phyloP scores from a whole-genome alignment of 768 basidiomycete genomes.

The Tulasnella sp. region DNA sequence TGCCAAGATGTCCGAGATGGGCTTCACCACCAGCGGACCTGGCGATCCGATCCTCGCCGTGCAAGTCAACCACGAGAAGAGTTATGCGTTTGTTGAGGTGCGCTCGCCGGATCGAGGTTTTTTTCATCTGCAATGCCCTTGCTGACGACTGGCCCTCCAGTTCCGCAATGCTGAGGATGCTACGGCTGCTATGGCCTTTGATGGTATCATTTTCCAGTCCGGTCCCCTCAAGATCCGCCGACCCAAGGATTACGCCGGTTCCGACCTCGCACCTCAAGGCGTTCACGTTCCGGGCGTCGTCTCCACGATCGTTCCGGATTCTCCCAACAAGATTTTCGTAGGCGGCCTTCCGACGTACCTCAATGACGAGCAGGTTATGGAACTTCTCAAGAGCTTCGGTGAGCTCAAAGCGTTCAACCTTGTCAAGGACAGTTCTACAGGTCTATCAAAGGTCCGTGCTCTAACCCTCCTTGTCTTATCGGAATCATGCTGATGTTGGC shows the following conservation, averaged over 20 bases:
- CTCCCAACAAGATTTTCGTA: constrained; percentile 95
- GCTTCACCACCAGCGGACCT: constrained; percentile 67
- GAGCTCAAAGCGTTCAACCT: constrained; percentile 97
- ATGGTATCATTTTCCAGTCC: constrained; percentile 92
- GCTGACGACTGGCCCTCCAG: constrained; percentile 31
- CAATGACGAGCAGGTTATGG: constrained; percentile 98
- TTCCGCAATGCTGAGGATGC: constrained; percentile 97
- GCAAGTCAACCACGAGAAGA: constrained; percentile 97
- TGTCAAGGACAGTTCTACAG: constrained; percentile 86
- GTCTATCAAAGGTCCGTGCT: constrained; percentile 66
- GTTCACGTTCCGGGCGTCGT: constrained; percentile 89
- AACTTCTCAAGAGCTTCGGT: constrained; percentile 92
- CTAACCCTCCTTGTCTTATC: neutral
- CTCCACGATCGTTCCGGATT: constrained; percentile 94
- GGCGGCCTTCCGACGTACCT: constrained; percentile 92
- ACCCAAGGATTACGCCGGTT: constrained; percentile 92
- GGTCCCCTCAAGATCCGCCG: constrained; percentile 94
- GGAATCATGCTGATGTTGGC: neutral
- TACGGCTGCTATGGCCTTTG: constrained; percentile 92
- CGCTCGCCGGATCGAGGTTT: constrained; percentile 16
- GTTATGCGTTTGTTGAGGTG: constrained; percentile 97
- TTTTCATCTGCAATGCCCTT: neutral
- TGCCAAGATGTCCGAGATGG: constrained; percentile 86
- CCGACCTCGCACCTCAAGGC: constrained; percentile 40
- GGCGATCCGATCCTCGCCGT: constrained; percentile 89